Conservation (phyloP, 805 yeast species). For the Candida sonorensis region DNA sequence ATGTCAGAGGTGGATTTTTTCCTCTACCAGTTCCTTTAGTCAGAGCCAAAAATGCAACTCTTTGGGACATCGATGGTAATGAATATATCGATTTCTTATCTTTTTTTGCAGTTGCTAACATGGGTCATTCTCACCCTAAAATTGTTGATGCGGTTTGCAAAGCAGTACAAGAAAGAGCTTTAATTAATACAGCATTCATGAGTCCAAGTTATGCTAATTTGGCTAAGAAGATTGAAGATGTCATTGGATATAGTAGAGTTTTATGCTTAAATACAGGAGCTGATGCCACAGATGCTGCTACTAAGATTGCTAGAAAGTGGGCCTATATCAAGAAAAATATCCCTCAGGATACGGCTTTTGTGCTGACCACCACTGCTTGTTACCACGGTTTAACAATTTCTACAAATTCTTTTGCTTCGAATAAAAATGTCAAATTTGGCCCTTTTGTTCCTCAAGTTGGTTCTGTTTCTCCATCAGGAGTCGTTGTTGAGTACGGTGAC, state of each 20-base stretch:
- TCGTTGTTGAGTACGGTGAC: constrained; percentile 17
- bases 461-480: constrained; percentile 19
- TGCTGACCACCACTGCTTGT: constrained; percentile 19
- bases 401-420: constrained; percentile 19
- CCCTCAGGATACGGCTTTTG: constrained; percentile 12
- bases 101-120: constrained; percentile 24
- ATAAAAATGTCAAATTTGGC: constrained; percentile 12
- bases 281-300: constrained; percentile 23
- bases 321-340: constrained; percentile 18
- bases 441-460: constrained; percentile 21
- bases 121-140: constrained; percentile 26
- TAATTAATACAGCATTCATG: constrained; percentile 18
- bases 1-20: constrained; percentile 18
- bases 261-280: constrained; percentile 23
- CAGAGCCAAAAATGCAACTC: constrained; percentile 15
- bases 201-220: constrained; percentile 20
- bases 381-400: constrained; percentile 24
- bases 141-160: constrained; percentile 21
- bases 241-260: constrained; percentile 17
- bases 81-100: constrained; percentile 23
- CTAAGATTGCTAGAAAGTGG: constrained; percentile 25
- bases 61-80: constrained; percentile 24
- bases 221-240: constrained; percentile 13
- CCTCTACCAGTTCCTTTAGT: constrained; percentile 19
- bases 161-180: constrained; percentile 14